Evolutionary conservation across 257 asterid genomes (phyloP), one percentile per base, ranked within the genome.

Genomic region (Coffea canephora): DNA sequence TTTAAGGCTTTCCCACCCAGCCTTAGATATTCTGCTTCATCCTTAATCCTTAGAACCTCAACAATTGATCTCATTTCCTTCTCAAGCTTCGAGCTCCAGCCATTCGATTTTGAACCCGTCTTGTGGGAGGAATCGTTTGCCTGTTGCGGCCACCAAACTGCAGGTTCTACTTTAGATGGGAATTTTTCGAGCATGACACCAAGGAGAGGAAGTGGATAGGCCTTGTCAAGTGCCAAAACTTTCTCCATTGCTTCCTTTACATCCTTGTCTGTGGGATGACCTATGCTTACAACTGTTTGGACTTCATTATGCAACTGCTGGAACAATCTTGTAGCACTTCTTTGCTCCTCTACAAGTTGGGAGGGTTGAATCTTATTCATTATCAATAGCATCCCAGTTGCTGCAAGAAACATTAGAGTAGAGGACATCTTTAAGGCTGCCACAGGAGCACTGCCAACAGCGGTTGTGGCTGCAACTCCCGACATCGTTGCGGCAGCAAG

Each of bases 311-410:
- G 83, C 14, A 92, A 84, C 73, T 92, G 92, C 76, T 86, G 83
- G 83, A 94, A 91, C 65, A 91, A 83, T 80, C 97, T 89, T 5
- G 76, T 61, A 0, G 95, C 97, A 52, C 87, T 92, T 41, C 96
- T 45, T 39, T 94, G 98, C 73, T 94, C 98, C 61, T 94, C 97
- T 0, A 91, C 96, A 0, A 91, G 91, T 82, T 94, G 98, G 27
- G 94, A 89, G 2, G 98, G 95, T 78, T 93, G 98, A 61, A 90
- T 86, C 50, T 89, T 81, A 54, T 87, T 87, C 65, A 83, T 76
- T 14, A 87, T 71, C 4, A 62, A 7, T 48, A 87, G 23, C 83
- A 87, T 75, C 15, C 87, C 91, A 0, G 96, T 82, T 4, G 92
- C 92, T 6, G 89, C 89, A 75, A 86, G 79, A 73, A 89, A 91